Evolutionary conservation across 2,329 filamentous ascomycete species (phyloP).

Genomic region (Colletotrichum zoysiae): DNA sequence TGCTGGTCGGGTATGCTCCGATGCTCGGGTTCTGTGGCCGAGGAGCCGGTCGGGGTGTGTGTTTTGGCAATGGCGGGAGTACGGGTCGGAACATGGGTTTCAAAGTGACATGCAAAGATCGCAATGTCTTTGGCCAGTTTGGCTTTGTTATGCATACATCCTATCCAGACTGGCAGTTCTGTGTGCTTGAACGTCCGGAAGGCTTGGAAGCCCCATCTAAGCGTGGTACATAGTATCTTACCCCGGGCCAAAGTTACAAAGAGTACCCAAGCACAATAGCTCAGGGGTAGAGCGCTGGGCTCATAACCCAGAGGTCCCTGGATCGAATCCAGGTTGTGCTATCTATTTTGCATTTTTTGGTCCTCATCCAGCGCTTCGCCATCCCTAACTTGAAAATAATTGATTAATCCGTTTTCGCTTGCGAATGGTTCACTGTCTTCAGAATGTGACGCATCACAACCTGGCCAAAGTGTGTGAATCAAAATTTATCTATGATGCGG

Average conservation of each 20-base stretch:
- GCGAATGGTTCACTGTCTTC: neutral
- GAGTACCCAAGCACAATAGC: conserved; percentile 30
- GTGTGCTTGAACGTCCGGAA: too few relatives aligned
- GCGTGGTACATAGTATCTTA: too few relatives aligned
- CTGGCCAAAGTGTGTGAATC: neutral
- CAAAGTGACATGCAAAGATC: too few relatives aligned
- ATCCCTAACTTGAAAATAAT: neutral
- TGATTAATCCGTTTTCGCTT: neutral
- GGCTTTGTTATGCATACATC: neutral
- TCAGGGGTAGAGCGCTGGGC: conserved; percentile 42
- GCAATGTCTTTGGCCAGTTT: neutral
- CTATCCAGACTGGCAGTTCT: neutral
- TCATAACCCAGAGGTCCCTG: conserved; percentile 42
- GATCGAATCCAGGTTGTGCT: conserved; percentile 41
- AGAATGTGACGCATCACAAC: neutral
- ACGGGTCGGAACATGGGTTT: rapidly evolving
- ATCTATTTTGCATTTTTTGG: neutral
- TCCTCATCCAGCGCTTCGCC: neutral
- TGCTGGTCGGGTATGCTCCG: neutral
- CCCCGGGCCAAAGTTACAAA: rapidly evolving
- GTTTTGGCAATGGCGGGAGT: neutral
- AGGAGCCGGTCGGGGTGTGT: neutral
- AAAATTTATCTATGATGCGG: neutral
- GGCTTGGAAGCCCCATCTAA: neutral
- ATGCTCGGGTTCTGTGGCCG: neutral